Conservation (phyloP, 306 rosid genomes). For the Dryas drummondii region DNA sequence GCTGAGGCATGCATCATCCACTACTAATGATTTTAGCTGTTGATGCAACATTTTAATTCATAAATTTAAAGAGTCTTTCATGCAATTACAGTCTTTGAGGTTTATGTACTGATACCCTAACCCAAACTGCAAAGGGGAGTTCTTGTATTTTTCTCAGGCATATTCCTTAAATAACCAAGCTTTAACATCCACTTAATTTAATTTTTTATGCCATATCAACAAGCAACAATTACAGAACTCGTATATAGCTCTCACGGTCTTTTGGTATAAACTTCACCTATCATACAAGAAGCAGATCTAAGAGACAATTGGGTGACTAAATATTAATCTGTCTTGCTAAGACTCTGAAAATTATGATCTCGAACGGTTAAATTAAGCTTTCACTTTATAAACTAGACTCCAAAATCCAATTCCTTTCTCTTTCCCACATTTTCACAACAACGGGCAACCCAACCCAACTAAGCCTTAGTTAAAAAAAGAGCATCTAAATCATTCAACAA, state of each 20-base stretch:
- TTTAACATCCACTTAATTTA: neutral
- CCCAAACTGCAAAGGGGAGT: neutral
- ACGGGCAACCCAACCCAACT: neutral
- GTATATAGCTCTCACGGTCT: neutral
- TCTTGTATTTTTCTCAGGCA: neutral
- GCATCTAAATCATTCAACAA: neutral
- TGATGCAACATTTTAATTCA: neutral
- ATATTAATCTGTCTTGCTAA: neutral
- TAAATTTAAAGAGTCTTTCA: neutral
- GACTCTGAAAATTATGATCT: neutral
- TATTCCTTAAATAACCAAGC: neutral
- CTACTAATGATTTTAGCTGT: neutral
- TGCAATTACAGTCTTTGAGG: neutral
- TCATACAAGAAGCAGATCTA: neutral
- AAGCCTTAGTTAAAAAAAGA: neutral
- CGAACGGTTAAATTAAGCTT: too few relatives aligned
- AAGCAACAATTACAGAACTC: neutral
- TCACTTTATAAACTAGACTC: neutral
- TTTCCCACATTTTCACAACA: slow-evolving; percentile 1
- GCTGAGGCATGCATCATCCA: neutral
- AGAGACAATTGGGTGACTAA: neutral
- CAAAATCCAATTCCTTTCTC: neutral
- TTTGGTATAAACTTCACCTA: neutral
- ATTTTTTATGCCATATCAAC: neutral
- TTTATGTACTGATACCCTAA: neutral